Percentiles rank a stretch among this genome's conserved stretches.
Conservation (phyloP, 768 basidiomycete species). For the Boletus rubescentipes region DNA sequence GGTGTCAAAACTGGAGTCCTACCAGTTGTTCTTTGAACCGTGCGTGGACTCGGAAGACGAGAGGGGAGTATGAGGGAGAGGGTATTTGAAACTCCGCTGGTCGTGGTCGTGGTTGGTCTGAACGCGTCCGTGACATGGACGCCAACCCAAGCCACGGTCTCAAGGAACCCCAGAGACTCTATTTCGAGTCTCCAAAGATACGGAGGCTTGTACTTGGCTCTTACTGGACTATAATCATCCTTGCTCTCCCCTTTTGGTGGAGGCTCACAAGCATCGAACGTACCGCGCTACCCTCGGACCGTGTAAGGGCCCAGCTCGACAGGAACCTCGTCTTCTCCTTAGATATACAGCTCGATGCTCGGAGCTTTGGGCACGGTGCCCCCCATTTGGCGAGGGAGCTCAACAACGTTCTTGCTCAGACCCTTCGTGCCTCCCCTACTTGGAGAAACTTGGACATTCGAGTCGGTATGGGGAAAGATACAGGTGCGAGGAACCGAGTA, state of each 20-base stretch:
- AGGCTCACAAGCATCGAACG: slow-evolving; percentile 87
- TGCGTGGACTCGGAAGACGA: slow-evolving; percentile 10
- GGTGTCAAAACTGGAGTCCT: slow-evolving; percentile 2
- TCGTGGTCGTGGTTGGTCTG: slow-evolving; percentile 9
- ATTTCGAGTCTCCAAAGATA: slow-evolving; percentile 49
- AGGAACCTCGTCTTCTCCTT: slow-evolving; percentile 46
- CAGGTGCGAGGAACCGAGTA: slow-evolving; percentile 35
- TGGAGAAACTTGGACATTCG: slow-evolving; percentile 47
- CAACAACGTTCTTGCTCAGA: slow-evolving; percentile 18
- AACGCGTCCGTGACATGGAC: slow-evolving; percentile 23
- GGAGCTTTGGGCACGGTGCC: slow-evolving; percentile 15
- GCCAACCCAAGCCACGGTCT: slow-evolving; percentile 22
- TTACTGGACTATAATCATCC: slow-evolving; percentile 76
- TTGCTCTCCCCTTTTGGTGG: slow-evolving; percentile 93
- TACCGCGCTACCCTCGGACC: slow-evolving; percentile 62
- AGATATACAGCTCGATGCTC: slow-evolving; percentile 38
- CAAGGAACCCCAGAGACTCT: slow-evolving; percentile 49
- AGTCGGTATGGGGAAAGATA: slow-evolving; percentile 24
- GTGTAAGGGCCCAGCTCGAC: slow-evolving; percentile 53
- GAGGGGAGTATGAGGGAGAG: slow-evolving; percentile 25
- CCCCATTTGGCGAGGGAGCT: slow-evolving; percentile 29
- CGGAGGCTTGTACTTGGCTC: slow-evolving; percentile 64
- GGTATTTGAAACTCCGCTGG: slow-evolving; percentile 35
- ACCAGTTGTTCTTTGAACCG: slow-evolving; percentile 7
- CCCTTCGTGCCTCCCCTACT: slow-evolving; percentile 21